Evolutionary conservation across 2,329 filamentous ascomycete genomes (phyloP).

Genomic region (Cryoendolithus antarcticus): DNA sequence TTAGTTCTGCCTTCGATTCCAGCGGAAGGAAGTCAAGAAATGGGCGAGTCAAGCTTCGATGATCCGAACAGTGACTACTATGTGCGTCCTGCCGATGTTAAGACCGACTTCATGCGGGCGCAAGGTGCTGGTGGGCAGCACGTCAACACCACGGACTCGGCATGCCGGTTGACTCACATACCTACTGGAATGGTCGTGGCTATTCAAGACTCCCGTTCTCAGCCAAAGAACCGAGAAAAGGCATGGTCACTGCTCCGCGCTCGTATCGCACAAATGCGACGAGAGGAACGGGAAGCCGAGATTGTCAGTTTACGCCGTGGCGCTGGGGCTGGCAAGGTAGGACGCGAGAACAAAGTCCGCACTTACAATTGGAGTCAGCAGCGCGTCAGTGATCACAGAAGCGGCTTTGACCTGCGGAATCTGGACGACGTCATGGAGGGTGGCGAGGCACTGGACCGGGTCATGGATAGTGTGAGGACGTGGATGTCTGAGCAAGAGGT

Average conservation of each 20-base stretch:
- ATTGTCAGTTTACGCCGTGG: conserved; percentile 61
- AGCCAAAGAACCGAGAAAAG: conserved; percentile 74
- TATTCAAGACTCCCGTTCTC: conserved; percentile 87
- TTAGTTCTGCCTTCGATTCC: conserved; percentile 83
- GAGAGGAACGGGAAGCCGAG: conserved; percentile 75
- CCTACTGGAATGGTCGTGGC: conserved; percentile 78
- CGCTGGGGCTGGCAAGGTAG: conserved; percentile 67
- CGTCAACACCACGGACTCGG: conserved; percentile 96
- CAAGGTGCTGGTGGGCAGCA: conserved; percentile 90
- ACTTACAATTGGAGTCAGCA: conserved; percentile 77
- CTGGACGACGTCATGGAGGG: conserved; percentile 70
- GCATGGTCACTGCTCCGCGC: conserved; percentile 80
- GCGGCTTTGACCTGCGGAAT: conserved; percentile 66
- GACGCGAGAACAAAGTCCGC: conserved; percentile 82
- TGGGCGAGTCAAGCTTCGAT: conserved; percentile 50
- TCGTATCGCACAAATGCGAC: conserved; percentile 63
- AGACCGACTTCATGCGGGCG: conserved; percentile 79
- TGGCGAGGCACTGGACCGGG: conserved; percentile 54
- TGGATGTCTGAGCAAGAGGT: conserved; percentile 71
- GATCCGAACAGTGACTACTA: conserved; percentile 89
- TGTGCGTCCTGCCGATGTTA: conserved; percentile 71
- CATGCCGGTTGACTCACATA: conserved; percentile 79
- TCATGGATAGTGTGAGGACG: conserved; percentile 67
- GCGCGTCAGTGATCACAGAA: conserved; percentile 79
- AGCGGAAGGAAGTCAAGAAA: conserved; percentile 36